Base-by-base conservation (phyloP, 345 rosid genomes). In the Theobroma cacao region DNA sequence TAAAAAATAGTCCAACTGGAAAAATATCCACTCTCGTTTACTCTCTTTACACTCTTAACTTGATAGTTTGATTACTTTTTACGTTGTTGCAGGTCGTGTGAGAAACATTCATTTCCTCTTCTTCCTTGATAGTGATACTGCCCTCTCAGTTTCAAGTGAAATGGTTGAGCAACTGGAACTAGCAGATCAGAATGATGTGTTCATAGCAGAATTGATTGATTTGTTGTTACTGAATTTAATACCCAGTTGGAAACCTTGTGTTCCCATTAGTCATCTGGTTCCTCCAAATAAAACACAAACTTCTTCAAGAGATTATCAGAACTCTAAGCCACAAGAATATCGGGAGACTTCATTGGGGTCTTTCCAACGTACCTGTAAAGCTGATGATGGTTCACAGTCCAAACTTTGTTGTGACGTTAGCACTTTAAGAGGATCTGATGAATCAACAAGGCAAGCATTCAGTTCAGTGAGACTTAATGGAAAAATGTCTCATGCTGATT, bases 131-230 rank as follows among this genome's bases (percentile, higher is more conserved):
- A 86, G 89, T 31, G 99, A 95, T 78, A 95, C 98, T 34, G 88
- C 95, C 41, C 78, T 87, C 9, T 85, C 94, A 7, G 95, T 95
- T 77, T 93, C 99, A 47, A 86, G 90, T 70, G 99, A 95, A 82
- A 95, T 95, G 99, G 98, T 90, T 75, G 98, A 91, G 85, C 94
- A 93, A 77, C 93, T 95, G 60, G 94, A 91, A 84, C 77, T 95
- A 64, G 88, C 87, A 52, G 88, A 88, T 78, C 93, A 92, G 77
- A 86, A 93, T 78, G 93, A 92, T 34, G 80, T 83, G 52, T 87
- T 90, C 75, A 92, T 95, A 74, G 94, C 97, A 52, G 98, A 93
- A 52, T 72, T 95, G 85, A 93, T 91, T 38, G 98, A 93, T 82
- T 80, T 87, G 77, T 80, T 95, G 79, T 86, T 95, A 7, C 56